Evolutionary conservation across 164 flowering plant species (phyloP).

Genomic region (Berberis thunbergii): DNA sequence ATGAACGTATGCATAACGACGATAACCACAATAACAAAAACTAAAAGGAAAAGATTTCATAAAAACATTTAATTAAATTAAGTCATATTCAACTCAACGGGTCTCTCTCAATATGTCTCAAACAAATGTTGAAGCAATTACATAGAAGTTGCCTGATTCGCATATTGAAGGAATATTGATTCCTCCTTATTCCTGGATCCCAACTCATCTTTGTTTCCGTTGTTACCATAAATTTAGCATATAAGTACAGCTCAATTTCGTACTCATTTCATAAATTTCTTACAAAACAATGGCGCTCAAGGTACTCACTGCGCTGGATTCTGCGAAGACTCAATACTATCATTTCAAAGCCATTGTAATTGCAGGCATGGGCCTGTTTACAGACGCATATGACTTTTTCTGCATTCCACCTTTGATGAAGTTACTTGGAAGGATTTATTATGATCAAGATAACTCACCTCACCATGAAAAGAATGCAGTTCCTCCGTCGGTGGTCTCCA

Average conservation of each 20-base stretch:
- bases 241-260: neutral
- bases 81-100: too few relatives aligned
- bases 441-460: neutral
- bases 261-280: neutral
- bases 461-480: neutral
- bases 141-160: too few relatives aligned
- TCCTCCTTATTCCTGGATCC: too few relatives aligned
- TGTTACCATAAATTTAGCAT: too few relatives aligned
- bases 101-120: too few relatives aligned
- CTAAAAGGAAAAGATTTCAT: too few relatives aligned
- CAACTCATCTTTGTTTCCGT: too few relatives aligned
- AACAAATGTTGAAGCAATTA: too few relatives aligned
- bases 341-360: constrained; percentile 63
- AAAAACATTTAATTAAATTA: too few relatives aligned
- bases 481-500: constrained; percentile 18
- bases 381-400: constrained; percentile 63
- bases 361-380: constrained; percentile 68
- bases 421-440: constrained; percentile 42
- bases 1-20: too few relatives aligned
- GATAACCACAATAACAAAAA: too few relatives aligned
- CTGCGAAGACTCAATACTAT: constrained; percentile 44
- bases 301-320: constrained; percentile 46
- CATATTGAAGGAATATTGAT: too few relatives aligned
- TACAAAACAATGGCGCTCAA: constrained; percentile 18
- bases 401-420: constrained; percentile 42